Evolutionary conservation across 495 filamentous ascomycete genomes (phyloP).

Genomic region (Melanomma pulvis-pyrius): DNA sequence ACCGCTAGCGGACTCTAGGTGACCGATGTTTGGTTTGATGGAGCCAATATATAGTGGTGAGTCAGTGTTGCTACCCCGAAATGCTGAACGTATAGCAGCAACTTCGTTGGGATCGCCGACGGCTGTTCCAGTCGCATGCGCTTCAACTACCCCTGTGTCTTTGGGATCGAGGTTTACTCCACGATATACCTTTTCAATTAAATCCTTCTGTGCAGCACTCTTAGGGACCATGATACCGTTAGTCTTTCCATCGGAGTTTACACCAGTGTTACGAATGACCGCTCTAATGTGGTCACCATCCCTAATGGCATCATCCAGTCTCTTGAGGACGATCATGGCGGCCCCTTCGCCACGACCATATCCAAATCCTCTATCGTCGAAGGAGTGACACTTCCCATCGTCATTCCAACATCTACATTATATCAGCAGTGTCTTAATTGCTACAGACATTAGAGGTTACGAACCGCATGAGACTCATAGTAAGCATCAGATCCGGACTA

Average conservation of each 20-base stretch:
- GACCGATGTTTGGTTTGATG: slow-evolving; percentile 44
- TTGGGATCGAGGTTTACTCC: slow-evolving; percentile 35
- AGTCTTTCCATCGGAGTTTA: slow-evolving; percentile 52
- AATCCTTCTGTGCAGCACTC: not conserved
- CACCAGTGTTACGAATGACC: slow-evolving; percentile 48
- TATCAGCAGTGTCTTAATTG: not conserved
- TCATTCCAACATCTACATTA: not conserved
- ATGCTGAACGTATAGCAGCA: slow-evolving; percentile 54
- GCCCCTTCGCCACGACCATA: slow-evolving; percentile 53
- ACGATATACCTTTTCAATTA: slow-evolving; percentile 1
- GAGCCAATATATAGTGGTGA: slow-evolving; percentile 12
- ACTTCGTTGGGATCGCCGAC: slow-evolving; percentile 60
- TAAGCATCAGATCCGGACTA: not conserved
- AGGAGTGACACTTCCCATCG: slow-evolving; percentile 38
- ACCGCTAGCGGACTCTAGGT: slow-evolving; percentile 50
- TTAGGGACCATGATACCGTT: slow-evolving; percentile 33
- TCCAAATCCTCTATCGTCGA: slow-evolving; percentile 47
- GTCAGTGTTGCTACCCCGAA: slow-evolving; percentile 36
- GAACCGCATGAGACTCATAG: not conserved
- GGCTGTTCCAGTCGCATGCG: slow-evolving; percentile 41
- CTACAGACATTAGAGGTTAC: not conserved
- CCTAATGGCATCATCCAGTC: slow-evolving; percentile 36
- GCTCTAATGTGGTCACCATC: slow-evolving; percentile 48
- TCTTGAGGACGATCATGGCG: slow-evolving; percentile 45
- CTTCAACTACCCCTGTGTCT: slow-evolving; percentile 8